Evolutionary conservation across 2,329 filamentous ascomycete species (phyloP), one percentile per base, ranked within the genome.

Genomic region (Shiraia sp.): DNA sequence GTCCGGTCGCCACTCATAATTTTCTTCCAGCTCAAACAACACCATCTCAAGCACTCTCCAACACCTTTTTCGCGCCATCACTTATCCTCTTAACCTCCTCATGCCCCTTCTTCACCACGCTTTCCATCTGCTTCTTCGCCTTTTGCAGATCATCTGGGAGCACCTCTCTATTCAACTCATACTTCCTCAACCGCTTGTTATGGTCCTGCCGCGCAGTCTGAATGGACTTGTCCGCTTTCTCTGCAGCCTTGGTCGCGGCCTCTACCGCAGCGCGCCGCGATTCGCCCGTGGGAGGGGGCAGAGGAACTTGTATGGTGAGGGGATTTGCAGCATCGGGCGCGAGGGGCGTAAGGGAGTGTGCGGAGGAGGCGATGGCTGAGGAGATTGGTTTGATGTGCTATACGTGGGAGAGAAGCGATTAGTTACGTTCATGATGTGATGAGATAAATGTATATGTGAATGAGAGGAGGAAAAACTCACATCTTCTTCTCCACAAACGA

Each of bases 401-500:
- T 22, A n/a, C n/a, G n/a, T n/a, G n/a, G n/a, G n/a, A n/a, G n/a
- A n/a, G n/a, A n/a, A n/a, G n/a, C n/a, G n/a, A n/a, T n/a, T n/a
- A n/a, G n/a, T n/a, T n/a, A n/a, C n/a, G n/a, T n/a, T n/a, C n/a
- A n/a, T 36, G 15, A 10, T 9, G 27, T 40, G 33, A 14, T 41
- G 36, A 49, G 45, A 34, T 36, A 31, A 2, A 10, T 26, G 10
- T 2, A 12, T 28, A 23, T n/a, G n/a, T 34, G 10, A 4, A 39
- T 13, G 29, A 26, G 7, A 30, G 4, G 3, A 15, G 25, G 24
- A 17, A 19, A 10, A 50, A 72, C 76, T 55, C 62, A 86, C 83
- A 45, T 81, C 79, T 56, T 81, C 78, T 57, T 88, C 85, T 10
- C 82, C 79, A 27, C 80, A 81, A 15, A 86, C 63, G n/a, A 88